Percentiles rank a stretch among this genome's conserved stretches.
Conservation (phyloP, 2,329 filamentous ascomycete genomes). For the Fusarium buxicola region DNA sequence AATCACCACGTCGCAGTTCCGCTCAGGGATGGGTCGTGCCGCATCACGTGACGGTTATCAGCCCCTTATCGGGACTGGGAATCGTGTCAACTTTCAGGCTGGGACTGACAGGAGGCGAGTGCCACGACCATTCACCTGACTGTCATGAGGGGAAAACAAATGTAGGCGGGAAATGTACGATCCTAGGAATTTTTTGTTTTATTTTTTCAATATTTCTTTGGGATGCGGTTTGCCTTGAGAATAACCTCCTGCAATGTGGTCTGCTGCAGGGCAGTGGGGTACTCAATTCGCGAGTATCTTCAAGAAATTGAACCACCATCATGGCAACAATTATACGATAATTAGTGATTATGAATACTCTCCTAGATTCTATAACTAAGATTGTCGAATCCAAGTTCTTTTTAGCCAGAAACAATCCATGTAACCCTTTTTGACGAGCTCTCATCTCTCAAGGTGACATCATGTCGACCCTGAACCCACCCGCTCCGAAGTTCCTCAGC, state of each 20-base stretch:
- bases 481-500: conserved; percentile 22
- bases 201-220: not conserved
- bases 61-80: conserved; percentile 43
- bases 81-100: conserved; percentile 43
- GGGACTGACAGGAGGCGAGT: not conserved
- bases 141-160: not conserved
- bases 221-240: not conserved
- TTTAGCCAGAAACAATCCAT: not conserved
- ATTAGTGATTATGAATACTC: not conserved
- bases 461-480: conserved; percentile 38
- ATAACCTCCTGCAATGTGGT: not conserved
- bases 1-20: conserved; percentile 56
- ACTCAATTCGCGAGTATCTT: not conserved
- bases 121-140: not conserved
- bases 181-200: not conserved
- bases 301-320: not conserved
- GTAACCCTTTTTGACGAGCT: not conserved
- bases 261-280: conserved; percentile 1
- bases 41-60: conserved; percentile 51
- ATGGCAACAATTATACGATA: not conserved
- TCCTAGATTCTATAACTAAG: not conserved
- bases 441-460: conserved; percentile 31
- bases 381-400: not conserved
- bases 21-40: conserved; percentile 45
- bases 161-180: no score